Base-by-base conservation (phyloP, 306 rosid genomes). In the Oemleria cerasiformis region DNA sequence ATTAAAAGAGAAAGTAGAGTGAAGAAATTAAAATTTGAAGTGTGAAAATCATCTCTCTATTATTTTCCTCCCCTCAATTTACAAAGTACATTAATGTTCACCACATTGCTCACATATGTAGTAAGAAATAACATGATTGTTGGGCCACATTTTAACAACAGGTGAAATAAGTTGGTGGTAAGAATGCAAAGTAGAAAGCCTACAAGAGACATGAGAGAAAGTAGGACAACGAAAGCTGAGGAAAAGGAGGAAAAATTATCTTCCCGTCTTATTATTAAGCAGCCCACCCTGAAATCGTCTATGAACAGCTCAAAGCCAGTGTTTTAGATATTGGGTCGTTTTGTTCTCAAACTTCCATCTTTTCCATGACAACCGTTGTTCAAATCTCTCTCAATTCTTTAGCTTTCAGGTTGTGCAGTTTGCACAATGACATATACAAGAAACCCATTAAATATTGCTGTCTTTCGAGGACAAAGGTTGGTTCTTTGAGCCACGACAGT, bases 331-430 rank as follows among this genome's bases (percentile, higher is more conserved):
- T 20, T 53, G 63, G 50, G 73, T 54, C 44, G 45, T 57, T 60
- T 56, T 61, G 12, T 82, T 40, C 74, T 40, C 17, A 19, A 60
- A 43, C 47, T 44, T 11, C 23, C 25, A 45, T 59, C 51, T 77
- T 63, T 75, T 72, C 87, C 76, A 88, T 86, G 97, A 75, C 79
- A 68, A 71, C 79, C 14, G 70, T 75, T 38, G 47, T 84, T 36
- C 89, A 85, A 65, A 58, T 83, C 82, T 78, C 86, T 61, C 21
- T 75, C 53, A 86, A 84, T 57, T 71, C 85, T 71, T 74, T 87
- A 47, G 36, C 80, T 73, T 89, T 74, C 56, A 80, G 82, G 67
- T 63, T 67, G 67, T 59, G 56, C 67, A 71, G 59, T 61, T 17
- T 84, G 66, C 75, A 79, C 67, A 77, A 70, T 47, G 75, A 64